These are phyloP conservation scores for Boletellus sp. DNA, from an alignment of 768 basidiomycete genomes.

Conservation along the genomic window DNA sequence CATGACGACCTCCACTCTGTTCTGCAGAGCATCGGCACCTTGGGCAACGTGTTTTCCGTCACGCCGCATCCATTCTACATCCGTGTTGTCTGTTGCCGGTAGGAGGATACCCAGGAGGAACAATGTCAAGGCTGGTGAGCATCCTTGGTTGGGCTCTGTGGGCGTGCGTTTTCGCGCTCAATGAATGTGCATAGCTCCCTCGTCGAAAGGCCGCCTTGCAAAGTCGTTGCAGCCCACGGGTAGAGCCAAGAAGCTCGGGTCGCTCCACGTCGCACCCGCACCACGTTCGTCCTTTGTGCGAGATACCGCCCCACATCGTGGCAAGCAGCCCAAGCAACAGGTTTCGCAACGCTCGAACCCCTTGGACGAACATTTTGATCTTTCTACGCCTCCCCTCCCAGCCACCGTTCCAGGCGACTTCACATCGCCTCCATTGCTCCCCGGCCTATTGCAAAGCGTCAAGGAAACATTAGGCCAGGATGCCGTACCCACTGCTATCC, in stretches of 20 bases:
- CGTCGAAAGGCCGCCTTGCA: constrained; percentile 27
- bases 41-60: background rate
- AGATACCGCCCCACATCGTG: constrained; percentile 18
- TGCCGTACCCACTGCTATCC: constrained; percentile 72
- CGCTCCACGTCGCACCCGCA: constrained; percentile 23
- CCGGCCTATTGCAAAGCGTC: constrained; percentile 58
- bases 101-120: constrained; percentile 14
- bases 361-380: constrained; percentile 37
- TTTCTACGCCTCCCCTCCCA: constrained; percentile 22
- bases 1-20: constrained; percentile 4
- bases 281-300: constrained; percentile 15
- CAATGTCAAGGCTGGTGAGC: constrained; percentile 14
- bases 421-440: constrained; percentile 64
- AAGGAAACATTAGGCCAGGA: constrained; percentile 53
- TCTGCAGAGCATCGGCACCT: constrained; percentile 3
- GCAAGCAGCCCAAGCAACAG: constrained; percentile 6
- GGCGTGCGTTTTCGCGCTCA: background rate
- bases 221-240: constrained; percentile 27
- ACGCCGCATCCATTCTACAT: constrained; percentile 9
- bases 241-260: constrained; percentile 25
- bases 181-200: constrained; percentile 11
- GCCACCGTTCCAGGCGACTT: constrained; percentile 42
- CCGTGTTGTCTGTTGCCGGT: constrained; percentile 5
- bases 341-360: constrained; percentile 17
- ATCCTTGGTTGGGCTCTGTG: background rate